Evolutionary conservation across 148 eudicot species (phyloP), one percentile per base, ranked within the genome.

Genomic region (Rhododendron ferrugineum): DNA sequence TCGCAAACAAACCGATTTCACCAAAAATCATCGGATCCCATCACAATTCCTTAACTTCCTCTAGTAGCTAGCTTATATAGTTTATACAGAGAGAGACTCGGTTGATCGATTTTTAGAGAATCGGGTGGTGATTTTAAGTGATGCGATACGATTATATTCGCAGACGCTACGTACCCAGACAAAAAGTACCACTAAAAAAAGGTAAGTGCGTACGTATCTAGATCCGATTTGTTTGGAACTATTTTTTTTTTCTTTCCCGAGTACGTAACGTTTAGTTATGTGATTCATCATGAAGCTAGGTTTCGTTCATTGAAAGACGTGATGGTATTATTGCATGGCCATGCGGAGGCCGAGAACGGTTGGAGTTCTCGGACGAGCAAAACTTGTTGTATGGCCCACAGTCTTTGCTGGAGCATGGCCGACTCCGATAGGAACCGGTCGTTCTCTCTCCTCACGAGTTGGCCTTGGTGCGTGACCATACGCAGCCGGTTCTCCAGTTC

Each of bases 401-500:
- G 86, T 87, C 85, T 91, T 56, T 83, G 83, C 62, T 86, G 91
- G 34, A 91, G 86, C 73, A 89, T 82, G 40, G 85, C 54, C 6
- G 87, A 84, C 78, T 93, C 93, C 34, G 88, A 73, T 40, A 18
- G 60, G 64, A 89, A 87, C 84, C 88, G 81, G 4, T 88, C 88
- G 79, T 93, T 93, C 18, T 91, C 91, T 44, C 82, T 84, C 54
- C 81, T 83, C 14, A 91, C 66, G 40, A 83, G 80, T 36, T 84
- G 84, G 62, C 78, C 84, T 49, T 89, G 86, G n/a, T 88, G 90
- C 3, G 77, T 84, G 3, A 87, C 62, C 0, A 89, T 11, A 26
- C 88, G 88, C 42, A 91, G 81, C 79, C 81, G 94, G 89, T 89
- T 91, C 81, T 54, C 81, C 30, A 87, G 84, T 47, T 91, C 91